These are phyloP conservation scores for Candida albicans DNA, from an alignment of 1,139 yeast genomes.

Conservation along the genomic window DNA sequence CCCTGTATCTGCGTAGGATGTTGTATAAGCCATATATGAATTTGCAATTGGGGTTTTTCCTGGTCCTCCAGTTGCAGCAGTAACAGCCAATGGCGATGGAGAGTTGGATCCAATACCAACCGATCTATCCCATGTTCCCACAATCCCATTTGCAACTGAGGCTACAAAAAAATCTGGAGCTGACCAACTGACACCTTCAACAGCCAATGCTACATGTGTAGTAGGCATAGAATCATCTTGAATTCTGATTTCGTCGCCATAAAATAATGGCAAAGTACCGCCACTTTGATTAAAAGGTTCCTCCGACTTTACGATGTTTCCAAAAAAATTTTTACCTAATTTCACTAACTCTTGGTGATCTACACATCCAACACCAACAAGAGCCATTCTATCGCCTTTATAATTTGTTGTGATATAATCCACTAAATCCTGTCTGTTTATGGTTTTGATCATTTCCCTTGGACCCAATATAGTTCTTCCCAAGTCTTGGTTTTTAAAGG, in stretches of 20 bases:
- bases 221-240: conserved; percentile 83
- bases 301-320: conserved; percentile 68
- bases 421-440: conserved; percentile 72
- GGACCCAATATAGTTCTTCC: conserved; percentile 99
- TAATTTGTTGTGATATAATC: conserved; percentile 83
- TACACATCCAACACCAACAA: conserved; percentile 94
- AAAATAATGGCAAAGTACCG: conserved; percentile 76
- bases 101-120: conserved; percentile 72
- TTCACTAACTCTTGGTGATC: conserved; percentile 80
- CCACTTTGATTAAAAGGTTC: conserved; percentile 71
- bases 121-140: conserved; percentile 97
- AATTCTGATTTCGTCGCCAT: conserved; percentile 83
- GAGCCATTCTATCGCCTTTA: conserved; percentile 96
- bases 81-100: conserved; percentile 76
- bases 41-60: conserved; percentile 68
- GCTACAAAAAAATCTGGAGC: conserved; percentile 96
- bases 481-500: conserved; percentile 85
- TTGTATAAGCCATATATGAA: conserved; percentile 93
- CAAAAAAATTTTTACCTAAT: conserved; percentile 75
- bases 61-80: conserved; percentile 65
- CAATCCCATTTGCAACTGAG: conserved; percentile 91
- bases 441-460: conserved; percentile 78
- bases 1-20: conserved; percentile 97
- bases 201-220: conserved; percentile 89
- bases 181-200: conserved; percentile 98